Evolutionary conservation across 2,329 filamentous ascomycete species (phyloP).

Genomic region (Pseudogymnoascus sp.): DNA sequence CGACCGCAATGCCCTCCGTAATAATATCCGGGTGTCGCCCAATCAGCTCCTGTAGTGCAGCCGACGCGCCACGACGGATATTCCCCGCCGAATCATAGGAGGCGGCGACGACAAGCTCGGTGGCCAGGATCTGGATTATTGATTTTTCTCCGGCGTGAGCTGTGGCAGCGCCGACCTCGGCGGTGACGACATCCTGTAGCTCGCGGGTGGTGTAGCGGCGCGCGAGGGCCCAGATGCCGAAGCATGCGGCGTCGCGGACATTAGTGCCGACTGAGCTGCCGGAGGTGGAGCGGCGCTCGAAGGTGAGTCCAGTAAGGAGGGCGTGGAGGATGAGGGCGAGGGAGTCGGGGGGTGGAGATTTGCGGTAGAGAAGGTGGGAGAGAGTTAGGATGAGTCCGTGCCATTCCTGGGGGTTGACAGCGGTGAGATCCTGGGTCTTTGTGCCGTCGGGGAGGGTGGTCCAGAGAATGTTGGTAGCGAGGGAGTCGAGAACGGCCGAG

Average conservation of each 20-base stretch:
- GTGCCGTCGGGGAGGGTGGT: constrained; percentile 31
- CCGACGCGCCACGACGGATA: constrained; percentile 84
- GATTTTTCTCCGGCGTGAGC: constrained; percentile 35
- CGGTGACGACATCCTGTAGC: constrained; percentile 50
- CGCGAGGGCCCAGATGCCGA: constrained; percentile 88
- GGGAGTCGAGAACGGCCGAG: constrained; percentile 71
- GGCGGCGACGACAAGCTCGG: constrained; percentile 70
- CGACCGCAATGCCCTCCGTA: constrained; percentile 69
- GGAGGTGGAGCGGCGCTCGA: constrained; percentile 79
- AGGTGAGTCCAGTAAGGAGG: constrained; percentile 69
- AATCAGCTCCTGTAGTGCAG: constrained; percentile 86
- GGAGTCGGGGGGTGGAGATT: constrained; percentile 63
- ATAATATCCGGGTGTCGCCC: constrained; percentile 86
- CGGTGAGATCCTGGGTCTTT: constrained; percentile 52
- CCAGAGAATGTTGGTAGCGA: constrained; percentile 49
- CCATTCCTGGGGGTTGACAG: constrained; percentile 78
- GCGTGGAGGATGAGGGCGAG: constrained; percentile 68
- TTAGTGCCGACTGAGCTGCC: constrained; percentile 82
- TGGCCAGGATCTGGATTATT: constrained; percentile 69
- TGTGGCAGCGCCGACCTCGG: constrained; percentile 21
- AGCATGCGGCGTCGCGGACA: constrained; percentile 90
- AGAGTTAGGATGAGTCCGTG: constrained; percentile 86
- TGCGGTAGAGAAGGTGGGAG: constrained; percentile 75
- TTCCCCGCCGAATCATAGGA: constrained; percentile 88
- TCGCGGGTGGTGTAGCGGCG: constrained; percentile 77